Conservation (phyloP, 106 monocot genomes). For the Xerophyta viscosa region DNA sequence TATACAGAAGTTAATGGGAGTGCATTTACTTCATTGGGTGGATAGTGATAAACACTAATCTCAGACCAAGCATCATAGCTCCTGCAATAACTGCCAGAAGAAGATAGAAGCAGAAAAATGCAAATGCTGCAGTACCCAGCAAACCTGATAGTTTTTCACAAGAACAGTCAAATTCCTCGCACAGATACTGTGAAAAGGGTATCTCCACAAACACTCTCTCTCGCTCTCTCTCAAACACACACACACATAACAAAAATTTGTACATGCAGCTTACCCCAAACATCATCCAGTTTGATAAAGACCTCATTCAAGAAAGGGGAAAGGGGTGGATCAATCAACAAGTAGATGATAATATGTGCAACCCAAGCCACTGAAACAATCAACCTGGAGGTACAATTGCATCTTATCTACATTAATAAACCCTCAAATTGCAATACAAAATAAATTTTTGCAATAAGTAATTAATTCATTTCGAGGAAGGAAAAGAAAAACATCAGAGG, state of each 20-base stretch:
- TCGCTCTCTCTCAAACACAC: no score
- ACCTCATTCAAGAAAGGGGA: constrained; percentile 93
- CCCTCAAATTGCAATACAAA: no score
- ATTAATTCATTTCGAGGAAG: no score
- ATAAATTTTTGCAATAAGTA: no score
- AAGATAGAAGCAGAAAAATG: constrained; percentile 97
- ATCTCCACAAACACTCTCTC: no score
- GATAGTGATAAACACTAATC: constrained; percentile 87
- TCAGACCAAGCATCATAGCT: constrained; percentile 95
- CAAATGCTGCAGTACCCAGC: constrained; percentile 91
- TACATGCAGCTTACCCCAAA: constrained; percentile 68
- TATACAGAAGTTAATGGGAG: not conserved
- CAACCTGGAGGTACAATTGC: constrained; percentile 48
- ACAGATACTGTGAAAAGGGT: no score
- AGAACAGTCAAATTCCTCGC: no score
- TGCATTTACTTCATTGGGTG: constrained; percentile 96
- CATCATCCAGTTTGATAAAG: constrained; percentile 84
- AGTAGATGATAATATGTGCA: constrained; percentile 89
- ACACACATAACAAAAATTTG: not conserved
- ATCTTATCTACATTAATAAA: not conserved
- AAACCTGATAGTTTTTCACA: constrained; percentile 45
- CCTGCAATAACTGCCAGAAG: constrained; percentile 93
- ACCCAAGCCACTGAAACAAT: constrained; percentile 96
- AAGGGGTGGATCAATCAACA: constrained; percentile 81
- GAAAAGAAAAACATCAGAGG: no score